Base-by-base conservation (phyloP, 2,329 filamentous ascomycete genomes). In the Leptographium lundbergii region DNA sequence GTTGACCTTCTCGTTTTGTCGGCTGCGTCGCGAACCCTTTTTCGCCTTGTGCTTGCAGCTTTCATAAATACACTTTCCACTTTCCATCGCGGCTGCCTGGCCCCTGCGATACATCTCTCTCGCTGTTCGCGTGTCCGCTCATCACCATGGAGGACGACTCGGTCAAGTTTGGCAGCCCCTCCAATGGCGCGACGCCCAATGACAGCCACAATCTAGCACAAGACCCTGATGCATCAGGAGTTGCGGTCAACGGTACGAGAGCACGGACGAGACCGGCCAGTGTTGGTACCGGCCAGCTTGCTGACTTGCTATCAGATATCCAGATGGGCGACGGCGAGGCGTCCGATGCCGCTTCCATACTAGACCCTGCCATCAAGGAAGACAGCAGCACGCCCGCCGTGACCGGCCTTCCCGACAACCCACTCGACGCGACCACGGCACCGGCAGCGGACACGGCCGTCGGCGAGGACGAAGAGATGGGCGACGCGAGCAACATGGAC, bases 391-490 rank as follows among this genome's bases (percentile, higher is more conserved):
- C 82, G 36, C 77, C 80, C 57, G 81, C 79, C 24, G 78, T 82
- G 61, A 77, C 76, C 63, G 75, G 71, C 59, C 66, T 67, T 55
- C 74, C 74, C 62, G 84, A 87, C 68, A 87, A 85, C 67, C 81
- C 83, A n/a, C 75, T 86, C 65, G 84, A 90, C 75, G 84, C 84
- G 59, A 84, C 85, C 48, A 77, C 81, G 61, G 85, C 79, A 55
- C 84, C 84, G 42, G 79, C 80, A 61, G 77, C 80, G 56, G 82
- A 88, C 66, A 80, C 77, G 58, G 75, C 80, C 62, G 80, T 74
- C 63, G 71, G 80, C 61, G 86, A 87, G 65, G 89, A 94, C 68
- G 87, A 91, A 69, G 89, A 91, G 66, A 92, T 92, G 88, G 86
- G 80, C 60, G 88, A 88, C 64, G 82, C 56, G 6, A 53, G 54